Percentiles rank a stretch among this genome's conserved stretches.
Conservation (phyloP, 176 grass and related monocot genomes). For the Oryza glumipatula region DNA sequence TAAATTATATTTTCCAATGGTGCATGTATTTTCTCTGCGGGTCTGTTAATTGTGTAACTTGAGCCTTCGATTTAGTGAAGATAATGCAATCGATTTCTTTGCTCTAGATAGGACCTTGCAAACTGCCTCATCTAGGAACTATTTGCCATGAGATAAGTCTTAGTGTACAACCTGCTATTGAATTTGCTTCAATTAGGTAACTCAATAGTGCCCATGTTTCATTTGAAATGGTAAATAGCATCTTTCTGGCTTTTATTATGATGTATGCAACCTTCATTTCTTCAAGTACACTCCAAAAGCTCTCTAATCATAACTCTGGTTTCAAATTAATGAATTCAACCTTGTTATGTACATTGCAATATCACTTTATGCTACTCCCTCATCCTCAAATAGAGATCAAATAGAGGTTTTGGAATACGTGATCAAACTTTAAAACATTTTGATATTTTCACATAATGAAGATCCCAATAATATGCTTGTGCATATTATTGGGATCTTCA, state of each 20-base stretch:
- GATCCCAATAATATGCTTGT: too few relatives aligned
- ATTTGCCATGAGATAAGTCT: not conserved
- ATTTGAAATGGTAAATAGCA: not conserved
- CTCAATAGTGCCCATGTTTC: not conserved
- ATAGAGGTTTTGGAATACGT: not conserved
- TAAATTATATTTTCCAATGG: not conserved
- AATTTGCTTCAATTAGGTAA: not conserved
- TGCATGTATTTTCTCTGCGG: not conserved
- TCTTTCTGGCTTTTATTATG: slow-evolving; percentile 4
- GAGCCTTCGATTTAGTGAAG: not conserved
- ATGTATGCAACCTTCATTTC: not conserved
- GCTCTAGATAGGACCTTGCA: not conserved
- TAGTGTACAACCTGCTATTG: not conserved
- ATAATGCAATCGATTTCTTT: not conserved
- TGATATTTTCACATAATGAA: too few relatives aligned
- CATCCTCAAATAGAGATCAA: not conserved
- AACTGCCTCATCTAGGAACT: not conserved
- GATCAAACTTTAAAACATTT: not conserved
- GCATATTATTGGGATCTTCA: not conserved
- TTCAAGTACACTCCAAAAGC: not conserved
- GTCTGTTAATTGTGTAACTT: not conserved
- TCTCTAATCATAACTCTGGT: slow-evolving; percentile 5
- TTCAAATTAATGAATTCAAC: not conserved
- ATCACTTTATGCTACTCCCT: not conserved
- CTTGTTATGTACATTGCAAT: slow-evolving; percentile 2